A percentile compares a stretch with the other conserved stretches of the same genome.
Conservation (phyloP, 148 eudicot species). For the Agrostemma githago region DNA sequence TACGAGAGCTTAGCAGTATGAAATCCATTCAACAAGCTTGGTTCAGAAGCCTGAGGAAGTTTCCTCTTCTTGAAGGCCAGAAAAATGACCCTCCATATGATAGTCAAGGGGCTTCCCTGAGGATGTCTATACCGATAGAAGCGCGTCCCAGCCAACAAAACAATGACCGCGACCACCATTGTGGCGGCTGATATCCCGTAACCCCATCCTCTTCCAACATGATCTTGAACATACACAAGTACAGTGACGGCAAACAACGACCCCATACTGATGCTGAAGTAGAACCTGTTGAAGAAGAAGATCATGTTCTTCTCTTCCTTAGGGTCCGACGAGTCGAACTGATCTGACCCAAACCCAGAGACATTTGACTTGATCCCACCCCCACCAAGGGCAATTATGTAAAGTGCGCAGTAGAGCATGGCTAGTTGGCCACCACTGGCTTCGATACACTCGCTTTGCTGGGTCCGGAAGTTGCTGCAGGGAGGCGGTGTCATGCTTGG, state of each 20-base stretch:
- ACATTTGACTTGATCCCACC: conserved; percentile 97
- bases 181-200: conserved; percentile 89
- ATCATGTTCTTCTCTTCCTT: conserved; percentile 82
- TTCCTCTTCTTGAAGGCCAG: conserved; percentile 70
- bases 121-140: conserved; percentile 68
- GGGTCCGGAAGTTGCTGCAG: conserved; percentile 50
- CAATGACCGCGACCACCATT: conserved; percentile 63
- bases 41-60: conserved; percentile 52
- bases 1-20: conserved; percentile 47
- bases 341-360: conserved; percentile 94
- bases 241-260: conserved; percentile 85
- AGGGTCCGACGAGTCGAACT: conserved; percentile 71
- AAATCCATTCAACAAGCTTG: conserved; percentile 60
- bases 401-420: conserved; percentile 71
- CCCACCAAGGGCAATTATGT: conserved; percentile 83
- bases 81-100: conserved; percentile 74
- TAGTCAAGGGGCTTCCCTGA: conserved; percentile 86
- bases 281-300: conserved; percentile 91
- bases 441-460: conserved; percentile 41
- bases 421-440: conserved; percentile 68
- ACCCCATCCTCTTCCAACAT: conserved; percentile 88
- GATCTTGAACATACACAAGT: conserved; percentile 78
- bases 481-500: conserved; percentile 82
- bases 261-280: conserved; percentile 78
- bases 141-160: conserved; percentile 59